These are phyloP conservation scores for Cudoniella acicularis DNA, from an alignment of 495 filamentous ascomycete genomes.

Conservation along the genomic window DNA sequence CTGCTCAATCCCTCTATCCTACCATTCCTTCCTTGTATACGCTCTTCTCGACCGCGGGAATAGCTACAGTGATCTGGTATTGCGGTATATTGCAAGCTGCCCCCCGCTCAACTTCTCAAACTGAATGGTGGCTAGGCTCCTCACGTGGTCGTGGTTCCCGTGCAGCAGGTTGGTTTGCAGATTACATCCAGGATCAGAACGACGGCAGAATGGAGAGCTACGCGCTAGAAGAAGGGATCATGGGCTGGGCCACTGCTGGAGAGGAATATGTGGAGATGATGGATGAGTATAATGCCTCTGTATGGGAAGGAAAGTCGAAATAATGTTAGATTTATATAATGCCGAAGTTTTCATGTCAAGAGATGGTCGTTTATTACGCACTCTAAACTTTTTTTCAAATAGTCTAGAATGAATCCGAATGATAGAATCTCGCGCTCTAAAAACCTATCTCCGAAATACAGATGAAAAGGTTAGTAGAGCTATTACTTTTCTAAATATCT, in stretches of 20 bases:
- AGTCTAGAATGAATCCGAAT: too few species aligned
- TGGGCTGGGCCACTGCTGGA: slow-evolving; percentile 60
- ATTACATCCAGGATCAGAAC: slow-evolving; percentile 47
- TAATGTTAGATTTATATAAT: too few species aligned
- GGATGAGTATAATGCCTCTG: slow-evolving; percentile 52
- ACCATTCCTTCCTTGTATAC: slow-evolving; percentile 54
- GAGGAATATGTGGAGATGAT: slow-evolving; percentile 51
- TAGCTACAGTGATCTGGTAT: slow-evolving; percentile 59
- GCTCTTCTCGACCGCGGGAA: slow-evolving; percentile 45
- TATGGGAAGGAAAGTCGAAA: slow-evolving; percentile 45
- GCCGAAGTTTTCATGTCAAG: too few species aligned
- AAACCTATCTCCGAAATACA: too few species aligned
- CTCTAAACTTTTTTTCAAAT: too few species aligned
- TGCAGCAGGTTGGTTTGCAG: slow-evolving; percentile 63
- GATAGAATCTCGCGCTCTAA: too few species aligned
- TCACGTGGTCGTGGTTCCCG: slow-evolving; percentile 59
- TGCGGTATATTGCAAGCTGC: slow-evolving; percentile 64
- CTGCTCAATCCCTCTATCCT: slow-evolving; percentile 61
- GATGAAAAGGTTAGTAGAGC: too few species aligned
- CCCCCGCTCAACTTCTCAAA: slow-evolving; percentile 1
- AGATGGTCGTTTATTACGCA: too few species aligned
- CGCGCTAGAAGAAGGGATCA: slow-evolving; percentile 57
- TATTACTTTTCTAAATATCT: too few species aligned
- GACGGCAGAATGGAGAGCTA: slow-evolving; percentile 50
- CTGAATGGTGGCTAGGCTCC: slow-evolving; percentile 43